Percentiles rank a stretch among this genome's conserved stretches.
Conservation (phyloP, 148 eudicot species). For the Vaccinium vitisidaea region DNA sequence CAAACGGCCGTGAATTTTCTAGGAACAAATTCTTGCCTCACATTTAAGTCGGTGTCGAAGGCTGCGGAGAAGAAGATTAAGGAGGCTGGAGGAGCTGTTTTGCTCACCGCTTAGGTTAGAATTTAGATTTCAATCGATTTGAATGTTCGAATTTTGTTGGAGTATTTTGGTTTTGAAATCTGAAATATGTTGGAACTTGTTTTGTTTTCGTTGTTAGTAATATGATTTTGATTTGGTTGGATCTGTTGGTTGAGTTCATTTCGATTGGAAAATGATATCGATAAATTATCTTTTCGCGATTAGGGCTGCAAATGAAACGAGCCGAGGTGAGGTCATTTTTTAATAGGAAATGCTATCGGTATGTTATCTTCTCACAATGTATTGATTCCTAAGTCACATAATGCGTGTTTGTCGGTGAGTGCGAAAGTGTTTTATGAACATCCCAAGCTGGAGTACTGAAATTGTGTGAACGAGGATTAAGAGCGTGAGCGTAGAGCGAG, state of each 20-base stretch:
- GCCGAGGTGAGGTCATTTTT: background rate
- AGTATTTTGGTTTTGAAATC: background rate
- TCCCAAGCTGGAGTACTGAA: too few relatives aligned
- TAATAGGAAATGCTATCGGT: background rate
- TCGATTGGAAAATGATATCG: background rate
- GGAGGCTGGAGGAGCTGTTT: slow-evolving; percentile 51
- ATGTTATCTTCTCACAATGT: background rate
- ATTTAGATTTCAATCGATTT: background rate
- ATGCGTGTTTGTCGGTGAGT: too few relatives aligned
- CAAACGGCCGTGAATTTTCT: too few relatives aligned
- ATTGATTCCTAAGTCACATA: background rate
- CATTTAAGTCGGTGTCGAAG: slow-evolving; percentile 27
- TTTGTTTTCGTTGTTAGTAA: background rate
- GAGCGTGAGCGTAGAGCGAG: too few relatives aligned
- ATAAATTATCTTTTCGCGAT: too few relatives aligned
- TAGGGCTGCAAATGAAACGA: too few relatives aligned
- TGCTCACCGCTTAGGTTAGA: slow-evolving; percentile 41
- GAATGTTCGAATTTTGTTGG: background rate
- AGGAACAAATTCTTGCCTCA: too few relatives aligned
- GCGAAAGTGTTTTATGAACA: too few relatives aligned
- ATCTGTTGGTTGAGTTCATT: slow-evolving; percentile 3
- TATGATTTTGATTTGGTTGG: background rate
- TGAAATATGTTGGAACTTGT: background rate
- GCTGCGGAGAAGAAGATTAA: slow-evolving; percentile 49
- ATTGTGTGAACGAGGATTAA: too few relatives aligned